Base-by-base conservation (phyloP, 2,329 filamentous ascomycete genomes). In the Aspergillus luchuensis region DNA sequence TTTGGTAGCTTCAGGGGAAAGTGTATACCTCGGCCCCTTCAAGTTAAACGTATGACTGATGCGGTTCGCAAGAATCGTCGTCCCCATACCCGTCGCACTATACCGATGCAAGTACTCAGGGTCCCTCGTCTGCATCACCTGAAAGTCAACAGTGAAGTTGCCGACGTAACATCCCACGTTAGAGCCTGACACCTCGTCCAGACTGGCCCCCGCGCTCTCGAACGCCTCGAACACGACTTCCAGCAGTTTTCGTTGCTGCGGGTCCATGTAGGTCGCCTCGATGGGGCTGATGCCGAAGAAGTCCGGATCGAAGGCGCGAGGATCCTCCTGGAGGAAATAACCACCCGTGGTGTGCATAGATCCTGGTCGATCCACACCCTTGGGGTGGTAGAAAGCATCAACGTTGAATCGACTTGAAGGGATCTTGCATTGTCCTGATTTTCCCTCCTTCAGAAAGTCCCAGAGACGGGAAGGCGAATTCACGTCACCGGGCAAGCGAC, bases 1-100 rank as follows among this genome's bases (percentile, higher is more conserved):
- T 23, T 23, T 23, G 4, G 23, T 23, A 23, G 23, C 23, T 23
- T 6, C 23, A 23, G 6, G 5, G 23, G 23, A 7, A 23, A 1
- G 4, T 23, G 7, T 5, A 23, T 23, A 23, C 23, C 23, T 23
- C 4, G 77, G 76, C 0, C 77, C 76, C 0, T 71, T 68, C 61
- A 73, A 71, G 8, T 76, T 70, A n/a, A 77, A 78, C 21, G 73
- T 67, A 49, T 78, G 71, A 15, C 67, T 71, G 1, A 79, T 61
- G 1, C 71, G 67, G 28, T 70, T 71, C 0, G 47, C 39, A 1
- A 68, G 11, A 8, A 66, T 45, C 2, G 45, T 55, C 4, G 56
- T 39, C 4, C 50, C 63, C 5, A 52, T 56, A 1, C 69, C 70
- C 0, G 62, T 68, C 1, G 59, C 47, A 10, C 53, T 38, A 45